Base-by-base conservation (phyloP, 1,284 basidiomycete genomes). In the Pholiota adiposa region DNA sequence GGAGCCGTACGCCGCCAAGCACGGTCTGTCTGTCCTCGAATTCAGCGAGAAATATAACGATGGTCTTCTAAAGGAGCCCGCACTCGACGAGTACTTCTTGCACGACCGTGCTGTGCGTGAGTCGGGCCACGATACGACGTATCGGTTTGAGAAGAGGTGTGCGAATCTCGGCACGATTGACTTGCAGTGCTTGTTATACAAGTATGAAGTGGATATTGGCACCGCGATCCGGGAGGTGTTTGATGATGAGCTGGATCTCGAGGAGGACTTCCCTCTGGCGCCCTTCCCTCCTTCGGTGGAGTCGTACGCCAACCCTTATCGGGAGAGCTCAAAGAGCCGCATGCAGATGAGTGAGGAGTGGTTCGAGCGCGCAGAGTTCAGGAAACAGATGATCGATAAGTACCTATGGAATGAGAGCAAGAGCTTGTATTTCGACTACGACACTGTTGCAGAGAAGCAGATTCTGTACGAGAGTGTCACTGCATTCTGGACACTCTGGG, bases 321-420 rank as follows among this genome's bases (percentile, higher is more conserved):
- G 90, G 44, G 85, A 90, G 69, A 78, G 80, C 54, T 95, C 93
- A 40, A 86, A 76, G 60, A 78, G 81, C 27, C 77, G 83, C 38
- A 63, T 77, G 41, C 93, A 96, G 79, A 86, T 75, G 29, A 92
- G 90, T 65, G 86, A 88, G 36, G 94, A 96, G 73, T 98, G 96
- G 96, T 94, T 96, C 73, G 86, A 87, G 64, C 86, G 96, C 43
- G 95, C 95, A 0, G 88, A 91, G 60, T 89, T 85, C 70, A 85
- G 96, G 67, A 87, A 88, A 77, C 81, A 87, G 58, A 86, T 89
- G 72, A 96, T 98, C 72, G 94, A 98, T 81, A 88, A 91, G 77
- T 97, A 97, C 78, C 85, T 95, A 69, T 95, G 97, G 97, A 97
- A 98, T 74, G 96, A 98, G 73, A 94, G 89, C 72, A 92, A 94